Evolutionary conservation across 192 early-diverging fungal genomes (phyloP).

Genomic region (Coemansia sp.): DNA sequence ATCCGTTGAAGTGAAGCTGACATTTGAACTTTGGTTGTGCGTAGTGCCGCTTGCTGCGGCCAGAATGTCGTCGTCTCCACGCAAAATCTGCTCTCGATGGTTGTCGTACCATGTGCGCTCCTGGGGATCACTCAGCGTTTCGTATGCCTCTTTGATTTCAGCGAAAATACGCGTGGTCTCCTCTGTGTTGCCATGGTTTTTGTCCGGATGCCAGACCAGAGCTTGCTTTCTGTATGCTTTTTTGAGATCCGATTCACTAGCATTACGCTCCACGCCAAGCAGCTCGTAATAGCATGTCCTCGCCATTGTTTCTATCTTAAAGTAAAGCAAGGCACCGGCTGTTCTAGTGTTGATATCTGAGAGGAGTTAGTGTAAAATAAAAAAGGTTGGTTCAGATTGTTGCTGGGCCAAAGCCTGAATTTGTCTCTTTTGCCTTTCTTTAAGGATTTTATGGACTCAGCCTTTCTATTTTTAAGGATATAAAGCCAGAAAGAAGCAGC

Average conservation of each 20-base stretch:
- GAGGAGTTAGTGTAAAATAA: too few relatives aligned
- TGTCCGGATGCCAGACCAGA: constrained; percentile 85
- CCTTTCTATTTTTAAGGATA: too few relatives aligned
- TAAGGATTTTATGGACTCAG: too few relatives aligned
- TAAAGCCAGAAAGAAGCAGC: too few relatives aligned
- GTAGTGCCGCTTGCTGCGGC: constrained; percentile 12
- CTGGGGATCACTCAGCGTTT: constrained; percentile 87
- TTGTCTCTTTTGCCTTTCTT: too few relatives aligned
- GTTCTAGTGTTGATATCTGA: too few relatives aligned
- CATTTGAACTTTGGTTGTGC: constrained; percentile 55
- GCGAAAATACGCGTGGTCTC: constrained; percentile 89
- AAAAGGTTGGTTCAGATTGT: too few relatives aligned
- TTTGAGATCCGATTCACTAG: constrained; percentile 77
- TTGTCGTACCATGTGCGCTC: constrained; percentile 97
- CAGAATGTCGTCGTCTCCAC: constrained; percentile 62
- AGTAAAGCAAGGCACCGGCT: not conserved
- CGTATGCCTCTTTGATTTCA: constrained; percentile 90
- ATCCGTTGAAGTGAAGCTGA: constrained; percentile 33
- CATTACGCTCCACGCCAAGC: constrained; percentile 76
- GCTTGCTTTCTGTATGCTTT: constrained; percentile 83
- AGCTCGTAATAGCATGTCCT: constrained; percentile 90
- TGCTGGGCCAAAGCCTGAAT: too few relatives aligned
- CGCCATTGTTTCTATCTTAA: constrained; percentile 31
- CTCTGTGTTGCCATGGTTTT: constrained; percentile 79
- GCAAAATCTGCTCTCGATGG: constrained; percentile 89